Conservation (phyloP, 208 protist species). For the Angomonas ambiguus region DNA sequence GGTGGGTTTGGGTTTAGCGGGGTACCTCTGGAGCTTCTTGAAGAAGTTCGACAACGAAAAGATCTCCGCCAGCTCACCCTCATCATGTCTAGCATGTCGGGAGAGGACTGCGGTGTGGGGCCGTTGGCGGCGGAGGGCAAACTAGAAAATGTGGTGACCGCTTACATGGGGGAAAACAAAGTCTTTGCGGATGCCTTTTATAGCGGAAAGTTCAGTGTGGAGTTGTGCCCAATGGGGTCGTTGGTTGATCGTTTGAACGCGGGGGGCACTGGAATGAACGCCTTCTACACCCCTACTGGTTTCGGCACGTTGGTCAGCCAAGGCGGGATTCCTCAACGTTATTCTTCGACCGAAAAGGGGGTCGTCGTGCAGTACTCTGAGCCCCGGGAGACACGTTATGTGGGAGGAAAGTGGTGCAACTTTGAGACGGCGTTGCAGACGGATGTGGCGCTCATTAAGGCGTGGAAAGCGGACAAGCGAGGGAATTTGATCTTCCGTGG, state of each 20-base stretch:
- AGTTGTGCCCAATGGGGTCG: slow-evolving; percentile 94
- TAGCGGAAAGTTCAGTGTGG: slow-evolving; percentile 90
- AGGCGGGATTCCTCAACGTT: slow-evolving; percentile 87
- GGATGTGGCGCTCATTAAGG: slow-evolving; percentile 91
- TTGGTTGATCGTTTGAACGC: slow-evolving; percentile 89
- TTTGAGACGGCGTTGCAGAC: slow-evolving; percentile 87
- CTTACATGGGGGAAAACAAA: slow-evolving; percentile 94
- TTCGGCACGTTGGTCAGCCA: slow-evolving; percentile 84
- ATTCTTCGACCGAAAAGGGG: slow-evolving; percentile 61
- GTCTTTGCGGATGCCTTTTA: slow-evolving; percentile 90
- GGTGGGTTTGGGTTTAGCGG: slow-evolving; percentile 93
- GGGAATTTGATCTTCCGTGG: slow-evolving; percentile 75
- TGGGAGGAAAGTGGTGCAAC: slow-evolving; percentile 87
- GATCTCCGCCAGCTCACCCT: slow-evolving; percentile 76
- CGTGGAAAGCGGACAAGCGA: slow-evolving; percentile 85
- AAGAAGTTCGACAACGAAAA: slow-evolving; percentile 37
- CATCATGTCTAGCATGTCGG: slow-evolving; percentile 85
- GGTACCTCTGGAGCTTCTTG: slow-evolving; percentile 87
- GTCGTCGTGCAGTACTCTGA: slow-evolving; percentile 48
- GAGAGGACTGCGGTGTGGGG: slow-evolving; percentile 92
- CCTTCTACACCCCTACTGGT: slow-evolving; percentile 94
- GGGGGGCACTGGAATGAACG: slow-evolving; percentile 92
- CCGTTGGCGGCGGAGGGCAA: slow-evolving; percentile 78
- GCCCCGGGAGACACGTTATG: slow-evolving; percentile 68
- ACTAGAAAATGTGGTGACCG: slow-evolving; percentile 66